Percentiles rank a stretch among this genome's conserved stretches.
Conservation (phyloP, 2,329 filamentous ascomycete genomes). For the Fusarium tricinctum region DNA sequence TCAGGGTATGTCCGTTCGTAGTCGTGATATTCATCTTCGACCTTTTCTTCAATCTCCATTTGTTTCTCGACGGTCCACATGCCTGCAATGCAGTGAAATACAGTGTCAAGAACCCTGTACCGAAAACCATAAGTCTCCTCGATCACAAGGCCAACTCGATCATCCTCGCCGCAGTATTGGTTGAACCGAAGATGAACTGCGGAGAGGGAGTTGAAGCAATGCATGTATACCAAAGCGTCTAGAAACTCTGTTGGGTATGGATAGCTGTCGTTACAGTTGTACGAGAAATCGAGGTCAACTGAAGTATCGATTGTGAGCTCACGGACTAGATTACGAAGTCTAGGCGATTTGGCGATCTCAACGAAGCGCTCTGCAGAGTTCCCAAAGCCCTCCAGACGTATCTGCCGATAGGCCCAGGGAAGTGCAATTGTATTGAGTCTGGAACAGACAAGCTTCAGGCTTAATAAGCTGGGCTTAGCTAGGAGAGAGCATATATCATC, state of each 20-base stretch:
- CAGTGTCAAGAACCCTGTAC: conserved; percentile 25
- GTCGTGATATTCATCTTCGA: not conserved
- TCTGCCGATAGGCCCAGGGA: not conserved
- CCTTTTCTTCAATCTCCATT: conserved; percentile 8
- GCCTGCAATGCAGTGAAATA: conserved; percentile 28
- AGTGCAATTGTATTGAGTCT: not conserved
- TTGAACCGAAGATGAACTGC: conserved; percentile 27
- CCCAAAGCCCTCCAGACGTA: conserved; percentile 10
- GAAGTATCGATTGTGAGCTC: conserved; percentile 32
- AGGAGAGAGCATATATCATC: conserved; percentile 17
- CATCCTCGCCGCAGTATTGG: conserved; percentile 6
- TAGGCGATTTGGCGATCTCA: conserved; percentile 23
- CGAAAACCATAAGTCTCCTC: conserved; percentile 23
- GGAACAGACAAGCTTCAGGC: conserved; percentile 13
- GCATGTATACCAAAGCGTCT: conserved; percentile 24
- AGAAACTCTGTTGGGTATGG: conserved; percentile 8
- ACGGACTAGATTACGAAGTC: conserved; percentile 25
- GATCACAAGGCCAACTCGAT: not conserved
- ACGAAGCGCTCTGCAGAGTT: conserved; percentile 20
- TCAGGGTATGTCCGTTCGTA: not conserved
- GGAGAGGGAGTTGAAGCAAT: conserved; percentile 1
- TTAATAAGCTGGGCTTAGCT: conserved; percentile 1
- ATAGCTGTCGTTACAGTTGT: conserved; percentile 3
- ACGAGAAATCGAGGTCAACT: conserved; percentile 5
- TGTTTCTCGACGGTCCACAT: conserved; percentile 19